These are phyloP conservation scores for Daldinia eschscholtzii DNA, from an alignment of 2,329 filamentous ascomycete species.

Conservation along the genomic window DNA sequence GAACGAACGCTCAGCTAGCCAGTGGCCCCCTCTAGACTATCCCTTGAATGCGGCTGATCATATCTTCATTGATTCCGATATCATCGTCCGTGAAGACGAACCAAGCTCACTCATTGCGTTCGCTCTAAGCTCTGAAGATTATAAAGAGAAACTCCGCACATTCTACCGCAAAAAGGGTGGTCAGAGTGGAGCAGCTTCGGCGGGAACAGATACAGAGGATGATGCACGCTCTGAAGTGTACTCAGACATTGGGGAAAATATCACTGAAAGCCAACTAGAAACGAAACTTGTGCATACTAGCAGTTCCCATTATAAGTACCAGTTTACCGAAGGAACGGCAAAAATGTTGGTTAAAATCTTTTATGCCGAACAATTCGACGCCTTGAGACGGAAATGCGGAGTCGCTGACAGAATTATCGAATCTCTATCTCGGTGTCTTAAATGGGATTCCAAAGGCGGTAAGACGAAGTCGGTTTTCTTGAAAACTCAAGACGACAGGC, in stretches of 20 bases:
- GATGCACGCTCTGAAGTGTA: constrained; percentile 50
- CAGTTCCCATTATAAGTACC: constrained; percentile 94
- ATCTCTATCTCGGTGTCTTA: constrained; percentile 92
- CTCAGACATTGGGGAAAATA: constrained; percentile 47
- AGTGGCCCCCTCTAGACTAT: constrained; percentile 93
- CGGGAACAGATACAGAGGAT: constrained; percentile 50
- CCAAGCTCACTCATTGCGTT: constrained; percentile 96
- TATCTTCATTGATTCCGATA: constrained; percentile 95
- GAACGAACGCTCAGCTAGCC: constrained; percentile 96
- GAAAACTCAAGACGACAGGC: constrained; percentile 93
- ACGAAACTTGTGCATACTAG: constrained; percentile 85
- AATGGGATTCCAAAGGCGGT: constrained; percentile 98
- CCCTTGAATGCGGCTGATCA: constrained; percentile 90
- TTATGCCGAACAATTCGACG: constrained; percentile 98
- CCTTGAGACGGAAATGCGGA: constrained; percentile 90
- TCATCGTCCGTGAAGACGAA: constrained; percentile 97
- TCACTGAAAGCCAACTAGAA: constrained; percentile 79
- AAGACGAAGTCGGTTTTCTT: constrained; percentile 98
- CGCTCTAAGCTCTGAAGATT: constrained; percentile 88
- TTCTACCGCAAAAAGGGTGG: constrained; percentile 50
- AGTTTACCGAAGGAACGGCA: constrained; percentile 93
- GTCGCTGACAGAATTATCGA: constrained; percentile 95
- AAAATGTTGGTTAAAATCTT: constrained; percentile 99
- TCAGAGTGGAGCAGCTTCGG: constrained; percentile 28
- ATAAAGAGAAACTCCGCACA: constrained; percentile 78